Evolutionary conservation across 2,329 filamentous ascomycete species (phyloP).

Genomic region (Ophiosphaerella narmari): DNA sequence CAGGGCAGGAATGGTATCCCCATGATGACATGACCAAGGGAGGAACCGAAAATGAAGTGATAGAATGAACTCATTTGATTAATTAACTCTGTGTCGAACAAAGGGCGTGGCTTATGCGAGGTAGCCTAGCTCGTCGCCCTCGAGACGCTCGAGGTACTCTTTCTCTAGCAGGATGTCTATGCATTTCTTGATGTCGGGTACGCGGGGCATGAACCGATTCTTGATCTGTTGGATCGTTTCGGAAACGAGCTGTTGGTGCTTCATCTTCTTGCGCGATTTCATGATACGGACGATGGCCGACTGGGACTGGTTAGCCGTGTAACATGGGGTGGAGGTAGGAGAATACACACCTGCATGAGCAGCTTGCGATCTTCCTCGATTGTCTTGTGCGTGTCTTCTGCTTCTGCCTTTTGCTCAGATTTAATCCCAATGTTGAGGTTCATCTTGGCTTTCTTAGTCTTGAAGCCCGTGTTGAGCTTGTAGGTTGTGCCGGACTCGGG

Average conservation of each 20-base stretch:
- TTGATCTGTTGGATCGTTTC: constrained; percentile 97
- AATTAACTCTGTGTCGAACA: too few relatives aligned
- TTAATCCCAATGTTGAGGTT: constrained; percentile 96
- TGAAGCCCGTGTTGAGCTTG: constrained; percentile 90
- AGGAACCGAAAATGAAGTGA: too few relatives aligned
- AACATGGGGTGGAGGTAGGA: background rate
- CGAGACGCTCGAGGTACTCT: constrained; percentile 94
- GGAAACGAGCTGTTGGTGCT: constrained; percentile 90
- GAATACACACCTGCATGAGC: constrained; percentile 81
- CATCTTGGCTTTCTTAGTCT: constrained; percentile 96
- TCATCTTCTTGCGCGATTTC: constrained; percentile 99
- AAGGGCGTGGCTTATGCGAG: constrained; percentile 65
- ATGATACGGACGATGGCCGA: constrained; percentile 99
- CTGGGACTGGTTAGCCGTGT: constrained; percentile 56
- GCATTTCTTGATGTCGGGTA: constrained; percentile 98
- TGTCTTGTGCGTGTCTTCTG: constrained; percentile 97
- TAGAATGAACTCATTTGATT: too few relatives aligned
- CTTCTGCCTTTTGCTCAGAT: constrained; percentile 93
- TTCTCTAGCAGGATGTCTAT: constrained; percentile 99
- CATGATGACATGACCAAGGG: too few relatives aligned
- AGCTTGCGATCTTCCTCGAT: constrained; percentile 98
- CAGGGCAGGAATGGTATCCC: too few relatives aligned
- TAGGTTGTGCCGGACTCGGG: constrained; percentile 78
- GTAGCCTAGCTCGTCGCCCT: constrained; percentile 93
- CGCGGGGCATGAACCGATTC: constrained; percentile 87